These are phyloP conservation scores for Spirogloea muscicola DNA, from an alignment of 139 green algal genomes.

Conservation along the genomic window DNA sequence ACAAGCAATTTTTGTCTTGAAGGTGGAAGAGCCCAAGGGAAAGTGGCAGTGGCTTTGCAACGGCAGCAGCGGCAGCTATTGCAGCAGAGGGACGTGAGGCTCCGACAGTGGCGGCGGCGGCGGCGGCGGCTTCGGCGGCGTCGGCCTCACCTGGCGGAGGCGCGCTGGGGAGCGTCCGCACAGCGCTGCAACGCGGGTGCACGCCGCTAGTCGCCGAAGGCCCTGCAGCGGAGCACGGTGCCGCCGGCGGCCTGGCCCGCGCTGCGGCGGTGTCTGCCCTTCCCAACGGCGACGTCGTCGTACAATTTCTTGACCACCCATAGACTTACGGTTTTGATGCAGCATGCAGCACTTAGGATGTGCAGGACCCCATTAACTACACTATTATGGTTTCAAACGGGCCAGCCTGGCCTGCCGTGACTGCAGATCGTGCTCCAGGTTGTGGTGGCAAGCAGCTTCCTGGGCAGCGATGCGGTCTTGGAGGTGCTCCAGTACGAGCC, in stretches of 20 bases:
- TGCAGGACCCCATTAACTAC: not conserved
- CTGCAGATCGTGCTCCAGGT: conserved; percentile 29
- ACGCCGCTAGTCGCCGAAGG: conserved; percentile 1
- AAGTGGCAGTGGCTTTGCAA: too few species aligned
- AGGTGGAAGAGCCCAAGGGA: too few species aligned
- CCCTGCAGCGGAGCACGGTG: conserved; percentile 1
- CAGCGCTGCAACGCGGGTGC: too few species aligned
- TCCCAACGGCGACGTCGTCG: conserved; percentile 14
- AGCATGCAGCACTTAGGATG: not conserved
- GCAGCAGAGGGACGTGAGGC: too few species aligned
- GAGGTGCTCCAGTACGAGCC: conserved; percentile 40
- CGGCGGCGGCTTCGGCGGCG: too few species aligned
- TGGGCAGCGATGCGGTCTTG: conserved; percentile 11
- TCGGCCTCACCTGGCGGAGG: too few species aligned
- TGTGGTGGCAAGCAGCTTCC: not conserved
- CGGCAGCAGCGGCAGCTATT: too few species aligned
- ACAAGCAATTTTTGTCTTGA: too few species aligned
- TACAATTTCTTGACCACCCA: too few species aligned
- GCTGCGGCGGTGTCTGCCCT: not conserved
- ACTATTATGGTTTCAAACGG: not conserved
- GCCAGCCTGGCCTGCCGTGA: not conserved
- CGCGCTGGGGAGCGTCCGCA: too few species aligned
- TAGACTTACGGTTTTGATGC: too few species aligned
- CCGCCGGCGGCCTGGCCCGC: conserved; percentile 11
- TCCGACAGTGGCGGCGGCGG: too few species aligned